A percentile compares a stretch with the other conserved stretches of the same genome.
phyloP scores from a whole-genome alignment of 106 monocot genomes.

The Cymbidium sinense region DNA sequence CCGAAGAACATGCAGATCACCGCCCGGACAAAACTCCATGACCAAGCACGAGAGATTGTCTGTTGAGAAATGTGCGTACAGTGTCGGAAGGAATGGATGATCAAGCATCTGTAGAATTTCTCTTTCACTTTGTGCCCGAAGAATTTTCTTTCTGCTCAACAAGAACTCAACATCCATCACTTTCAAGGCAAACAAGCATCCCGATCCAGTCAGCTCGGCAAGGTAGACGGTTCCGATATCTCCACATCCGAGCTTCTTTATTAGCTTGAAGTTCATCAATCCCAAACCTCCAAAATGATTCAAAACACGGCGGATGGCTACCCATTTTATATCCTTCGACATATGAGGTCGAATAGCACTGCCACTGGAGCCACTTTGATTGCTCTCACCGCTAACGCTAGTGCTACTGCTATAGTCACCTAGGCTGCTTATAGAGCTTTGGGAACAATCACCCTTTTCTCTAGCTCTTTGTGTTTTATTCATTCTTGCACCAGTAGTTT shows the following conservation, averaged over 20 bases:
- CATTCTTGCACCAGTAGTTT: constrained; percentile 11
- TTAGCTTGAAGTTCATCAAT: constrained; percentile 69
- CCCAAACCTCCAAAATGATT: constrained; percentile 58
- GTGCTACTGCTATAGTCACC: constrained; percentile 63
- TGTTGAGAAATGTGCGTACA: constrained; percentile 75
- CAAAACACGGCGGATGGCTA: constrained; percentile 43
- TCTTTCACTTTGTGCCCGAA: constrained; percentile 77
- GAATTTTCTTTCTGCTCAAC: constrained; percentile 76
- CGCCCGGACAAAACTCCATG: constrained; percentile 96
- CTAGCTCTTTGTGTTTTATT: constrained; percentile 20
- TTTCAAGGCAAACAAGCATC: constrained; percentile 76
- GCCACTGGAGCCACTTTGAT: constrained; percentile 23
- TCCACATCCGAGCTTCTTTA: constrained; percentile 77
- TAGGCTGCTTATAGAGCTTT: constrained; percentile 68
- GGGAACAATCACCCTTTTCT: constrained; percentile 63
- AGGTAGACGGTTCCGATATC: constrained; percentile 96
- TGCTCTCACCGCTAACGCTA: constrained; percentile 62
- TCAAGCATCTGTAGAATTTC: constrained; percentile 90
- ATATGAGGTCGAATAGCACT: constrained; percentile 16
- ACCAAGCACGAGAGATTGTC: constrained; percentile 90
- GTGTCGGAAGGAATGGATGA: constrained; percentile 82
- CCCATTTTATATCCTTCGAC: constrained; percentile 13
- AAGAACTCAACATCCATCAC: constrained; percentile 91
- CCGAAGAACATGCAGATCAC: constrained; percentile 87
- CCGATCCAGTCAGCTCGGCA: constrained; percentile 67